These are phyloP conservation scores for Syncephalastrum racemosum DNA, from an alignment of 371 early-diverging fungal genomes.

Conservation along the genomic window DNA sequence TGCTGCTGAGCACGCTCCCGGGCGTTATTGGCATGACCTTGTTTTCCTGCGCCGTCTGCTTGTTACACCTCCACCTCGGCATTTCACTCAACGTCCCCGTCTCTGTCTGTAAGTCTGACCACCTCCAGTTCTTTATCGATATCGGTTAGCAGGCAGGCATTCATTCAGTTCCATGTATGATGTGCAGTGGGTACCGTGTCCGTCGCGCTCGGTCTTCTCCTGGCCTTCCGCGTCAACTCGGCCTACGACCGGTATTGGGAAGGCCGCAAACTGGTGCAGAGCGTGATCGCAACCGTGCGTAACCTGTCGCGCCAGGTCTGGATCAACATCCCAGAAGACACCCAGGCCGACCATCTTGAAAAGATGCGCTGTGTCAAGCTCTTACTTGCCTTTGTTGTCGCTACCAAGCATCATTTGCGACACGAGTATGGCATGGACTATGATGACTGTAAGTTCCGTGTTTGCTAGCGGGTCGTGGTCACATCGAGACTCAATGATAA, in stretches of 20 bases:
- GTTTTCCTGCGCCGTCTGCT: slow-evolving; percentile 29
- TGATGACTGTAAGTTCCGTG: slow-evolving; percentile 49
- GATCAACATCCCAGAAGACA: slow-evolving; percentile 56
- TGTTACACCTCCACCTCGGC: slow-evolving; percentile 23
- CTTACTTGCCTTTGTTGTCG: slow-evolving; percentile 65
- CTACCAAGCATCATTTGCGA: slow-evolving; percentile 74
- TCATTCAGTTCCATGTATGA: background rate
- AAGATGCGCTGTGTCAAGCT: slow-evolving; percentile 74
- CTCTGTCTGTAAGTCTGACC: slow-evolving; percentile 36
- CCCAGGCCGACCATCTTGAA: slow-evolving; percentile 51
- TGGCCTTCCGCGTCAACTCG: slow-evolving; percentile 80
- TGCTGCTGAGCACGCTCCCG: slow-evolving; percentile 34
- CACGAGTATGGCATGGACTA: slow-evolving; percentile 62
- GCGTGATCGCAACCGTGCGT: slow-evolving; percentile 56
- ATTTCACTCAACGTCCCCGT: slow-evolving; percentile 32
- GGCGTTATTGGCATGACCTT: slow-evolving; percentile 26
- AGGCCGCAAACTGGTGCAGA: slow-evolving; percentile 66
- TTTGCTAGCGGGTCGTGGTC: too few relatives aligned
- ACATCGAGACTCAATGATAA: too few relatives aligned
- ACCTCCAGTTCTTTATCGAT: too few relatives aligned
- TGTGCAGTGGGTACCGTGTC: slow-evolving; percentile 50
- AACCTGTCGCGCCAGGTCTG: slow-evolving; percentile 68
- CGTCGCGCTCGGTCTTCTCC: slow-evolving; percentile 69
- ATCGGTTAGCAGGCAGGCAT: background rate
- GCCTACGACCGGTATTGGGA: slow-evolving; percentile 81